phyloP scores from a whole-genome alignment of 306 rosid genomes.

The Vigna mungo region DNA sequence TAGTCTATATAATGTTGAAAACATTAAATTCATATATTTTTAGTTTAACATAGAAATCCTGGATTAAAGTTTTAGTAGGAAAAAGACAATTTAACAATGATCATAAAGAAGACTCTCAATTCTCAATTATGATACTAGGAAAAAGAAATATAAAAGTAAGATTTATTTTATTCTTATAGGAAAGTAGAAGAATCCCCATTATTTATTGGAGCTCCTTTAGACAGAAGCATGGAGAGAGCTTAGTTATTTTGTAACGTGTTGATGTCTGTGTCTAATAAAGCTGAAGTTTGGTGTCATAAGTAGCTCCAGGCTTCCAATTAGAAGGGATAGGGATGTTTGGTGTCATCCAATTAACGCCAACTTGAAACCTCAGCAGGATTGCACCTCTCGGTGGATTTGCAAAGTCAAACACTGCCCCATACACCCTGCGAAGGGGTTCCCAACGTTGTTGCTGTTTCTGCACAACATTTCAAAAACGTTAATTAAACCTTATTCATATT shows the following conservation, averaged over 20 bases:
- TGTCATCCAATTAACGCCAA: constrained; percentile 47
- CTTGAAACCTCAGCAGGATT: constrained; percentile 59
- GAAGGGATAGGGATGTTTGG: constrained; percentile 46
- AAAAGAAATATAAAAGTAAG: too few relatives aligned
- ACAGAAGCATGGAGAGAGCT: not conserved
- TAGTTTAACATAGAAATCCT: too few relatives aligned
- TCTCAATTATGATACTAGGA: too few relatives aligned
- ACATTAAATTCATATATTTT: too few relatives aligned
- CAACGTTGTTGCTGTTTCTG: constrained; percentile 42
- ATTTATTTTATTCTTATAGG: too few relatives aligned
- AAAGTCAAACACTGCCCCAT: constrained; percentile 77
- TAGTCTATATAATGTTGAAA: too few relatives aligned
- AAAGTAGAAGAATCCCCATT: too few relatives aligned
- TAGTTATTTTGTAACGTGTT: not conserved
- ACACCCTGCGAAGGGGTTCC: constrained; percentile 61
- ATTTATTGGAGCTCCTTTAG: not conserved
- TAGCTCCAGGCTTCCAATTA: constrained; percentile 64
- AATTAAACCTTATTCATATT: too few relatives aligned
- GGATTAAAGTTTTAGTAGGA: too few relatives aligned
- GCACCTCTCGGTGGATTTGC: constrained; percentile 64
- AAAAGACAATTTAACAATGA: too few relatives aligned
- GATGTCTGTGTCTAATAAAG: not conserved
- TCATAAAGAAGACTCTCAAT: too few relatives aligned
- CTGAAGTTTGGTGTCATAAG: constrained; percentile 60
- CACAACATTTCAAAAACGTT: not conserved